Conservation (phyloP, 106 monocot genomes). For the Allium sativum region DNA sequence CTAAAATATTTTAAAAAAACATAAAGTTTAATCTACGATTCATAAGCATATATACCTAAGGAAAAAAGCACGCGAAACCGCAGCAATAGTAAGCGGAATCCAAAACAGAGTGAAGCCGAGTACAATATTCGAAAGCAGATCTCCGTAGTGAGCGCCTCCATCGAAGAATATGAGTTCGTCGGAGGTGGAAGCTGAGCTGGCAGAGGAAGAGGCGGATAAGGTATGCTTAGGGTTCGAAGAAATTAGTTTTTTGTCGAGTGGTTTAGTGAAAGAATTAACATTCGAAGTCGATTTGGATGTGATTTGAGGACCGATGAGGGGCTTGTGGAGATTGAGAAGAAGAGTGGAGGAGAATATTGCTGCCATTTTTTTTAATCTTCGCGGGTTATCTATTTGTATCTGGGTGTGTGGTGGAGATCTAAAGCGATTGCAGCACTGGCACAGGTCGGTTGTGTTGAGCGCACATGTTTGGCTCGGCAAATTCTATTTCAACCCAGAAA, state of each 20-base stretch:
- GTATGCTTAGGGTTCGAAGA: background rate
- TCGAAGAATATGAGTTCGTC: slow-evolving; percentile 49
- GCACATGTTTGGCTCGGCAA: no score
- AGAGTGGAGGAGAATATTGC: background rate
- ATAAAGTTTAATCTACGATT: no score
- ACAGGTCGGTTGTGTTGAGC: no score
- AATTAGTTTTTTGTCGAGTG: background rate
- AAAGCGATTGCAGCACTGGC: no score
- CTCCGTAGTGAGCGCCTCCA: slow-evolving; percentile 58
- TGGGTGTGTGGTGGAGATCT: no score
- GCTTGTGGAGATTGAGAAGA: background rate
- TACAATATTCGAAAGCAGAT: slow-evolving; percentile 41
- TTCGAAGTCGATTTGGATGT: slow-evolving; percentile 8
- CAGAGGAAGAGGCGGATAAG: slow-evolving; percentile 5
- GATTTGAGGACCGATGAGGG: slow-evolving; percentile 3
- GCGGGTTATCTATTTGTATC: no score
- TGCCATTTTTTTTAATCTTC: background rate
- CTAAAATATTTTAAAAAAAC: no score
- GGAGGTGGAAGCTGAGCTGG: slow-evolving; percentile 1
- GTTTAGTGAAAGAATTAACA: background rate
- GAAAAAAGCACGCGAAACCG: slow-evolving; percentile 51
- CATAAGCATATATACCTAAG: slow-evolving; percentile 17
- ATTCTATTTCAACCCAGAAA: no score
- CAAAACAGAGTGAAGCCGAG: slow-evolving; percentile 55
- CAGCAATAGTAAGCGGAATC: slow-evolving; percentile 55